Percentiles rank a stretch among this genome's conserved stretches.
Evolutionary conservation across 768 basidiomycete genomes (phyloP).

Genomic region (Pulveroboletus ravenelii): DNA sequence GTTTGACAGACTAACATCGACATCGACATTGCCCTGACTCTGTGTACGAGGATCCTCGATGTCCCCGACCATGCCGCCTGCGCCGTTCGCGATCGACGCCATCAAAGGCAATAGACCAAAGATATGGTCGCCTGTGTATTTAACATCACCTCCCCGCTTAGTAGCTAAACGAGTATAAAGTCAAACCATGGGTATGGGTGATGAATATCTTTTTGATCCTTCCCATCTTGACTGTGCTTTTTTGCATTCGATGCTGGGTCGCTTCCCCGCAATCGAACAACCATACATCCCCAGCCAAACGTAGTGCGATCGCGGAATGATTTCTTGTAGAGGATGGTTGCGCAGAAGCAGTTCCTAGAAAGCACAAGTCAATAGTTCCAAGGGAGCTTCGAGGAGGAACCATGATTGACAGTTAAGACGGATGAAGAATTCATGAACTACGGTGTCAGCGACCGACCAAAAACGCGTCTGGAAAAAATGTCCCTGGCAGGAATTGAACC

Average conservation of each 20-base stretch:
- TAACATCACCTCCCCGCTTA: background rate
- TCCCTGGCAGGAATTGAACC: slow-evolving; percentile 38
- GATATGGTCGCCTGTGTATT: slow-evolving; percentile 69
- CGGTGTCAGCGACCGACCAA: too few relatives aligned
- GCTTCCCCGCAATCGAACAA: slow-evolving; percentile 84
- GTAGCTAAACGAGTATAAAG: background rate
- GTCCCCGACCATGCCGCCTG: slow-evolving; percentile 59
- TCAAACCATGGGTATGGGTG: slow-evolving; percentile 80
- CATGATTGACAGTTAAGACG: slow-evolving; percentile 7
- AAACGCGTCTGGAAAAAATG: slow-evolving; percentile 7
- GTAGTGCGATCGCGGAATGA: slow-evolving; percentile 68
- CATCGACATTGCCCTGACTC: background rate
- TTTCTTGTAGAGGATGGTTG: slow-evolving; percentile 76
- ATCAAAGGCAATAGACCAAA: slow-evolving; percentile 70
- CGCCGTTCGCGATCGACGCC: slow-evolving; percentile 66
- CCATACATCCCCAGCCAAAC: slow-evolving; percentile 69
- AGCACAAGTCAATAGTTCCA: slow-evolving; percentile 53
- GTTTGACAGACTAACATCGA: slow-evolving; percentile 15
- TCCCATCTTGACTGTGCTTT: slow-evolving; percentile 71
- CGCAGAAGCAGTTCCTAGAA: slow-evolving; percentile 79
- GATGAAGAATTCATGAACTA: too few relatives aligned
- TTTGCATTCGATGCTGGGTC: slow-evolving; percentile 74
- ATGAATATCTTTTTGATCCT: slow-evolving; percentile 80
- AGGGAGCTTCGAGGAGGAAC: slow-evolving; percentile 16
- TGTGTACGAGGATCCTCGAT: slow-evolving; percentile 54